Conservation (phyloP, 1,284 basidiomycete species). For the Leccinum insigne region DNA sequence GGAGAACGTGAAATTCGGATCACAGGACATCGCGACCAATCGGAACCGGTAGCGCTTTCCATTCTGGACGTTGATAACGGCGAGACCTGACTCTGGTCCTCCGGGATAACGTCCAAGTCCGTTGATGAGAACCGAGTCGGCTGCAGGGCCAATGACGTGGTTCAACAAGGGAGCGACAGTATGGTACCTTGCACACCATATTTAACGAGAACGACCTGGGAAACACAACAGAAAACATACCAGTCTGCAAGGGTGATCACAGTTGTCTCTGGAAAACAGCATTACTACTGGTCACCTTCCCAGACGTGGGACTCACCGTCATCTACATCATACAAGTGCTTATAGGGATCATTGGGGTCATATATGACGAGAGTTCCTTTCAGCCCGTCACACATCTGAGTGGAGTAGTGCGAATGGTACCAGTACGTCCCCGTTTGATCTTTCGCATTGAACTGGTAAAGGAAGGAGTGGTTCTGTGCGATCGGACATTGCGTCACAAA, state of each 20-base stretch:
- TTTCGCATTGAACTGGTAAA: constrained; percentile 34
- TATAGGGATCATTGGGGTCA: constrained; percentile 35
- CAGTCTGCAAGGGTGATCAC: constrained; percentile 34
- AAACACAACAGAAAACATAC: constrained; percentile 11
- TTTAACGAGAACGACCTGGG: not conserved
- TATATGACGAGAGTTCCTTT: constrained; percentile 34
- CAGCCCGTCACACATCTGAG: constrained; percentile 34
- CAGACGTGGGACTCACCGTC: constrained; percentile 28
- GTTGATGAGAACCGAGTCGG: constrained; percentile 44
- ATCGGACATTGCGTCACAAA: constrained; percentile 51
- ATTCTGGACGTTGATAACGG: constrained; percentile 32
- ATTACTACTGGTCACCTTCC: not conserved
- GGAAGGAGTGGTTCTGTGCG: constrained; percentile 37
- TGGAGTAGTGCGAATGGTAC: constrained; percentile 46
- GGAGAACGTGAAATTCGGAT: constrained; percentile 39
- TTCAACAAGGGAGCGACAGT: constrained; percentile 16
- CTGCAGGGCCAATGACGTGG: constrained; percentile 15
- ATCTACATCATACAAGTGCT: constrained; percentile 35
- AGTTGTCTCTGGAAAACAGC: constrained; percentile 26
- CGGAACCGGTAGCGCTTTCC: constrained; percentile 43
- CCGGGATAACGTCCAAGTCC: constrained; percentile 43
- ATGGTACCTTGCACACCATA: constrained; percentile 37
- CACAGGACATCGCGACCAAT: constrained; percentile 41
- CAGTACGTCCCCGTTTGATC: constrained; percentile 43
- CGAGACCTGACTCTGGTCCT: constrained; percentile 31